phyloP scores from a whole-genome alignment of 768 basidiomycete species.

The Hydnum rufescens region DNA sequence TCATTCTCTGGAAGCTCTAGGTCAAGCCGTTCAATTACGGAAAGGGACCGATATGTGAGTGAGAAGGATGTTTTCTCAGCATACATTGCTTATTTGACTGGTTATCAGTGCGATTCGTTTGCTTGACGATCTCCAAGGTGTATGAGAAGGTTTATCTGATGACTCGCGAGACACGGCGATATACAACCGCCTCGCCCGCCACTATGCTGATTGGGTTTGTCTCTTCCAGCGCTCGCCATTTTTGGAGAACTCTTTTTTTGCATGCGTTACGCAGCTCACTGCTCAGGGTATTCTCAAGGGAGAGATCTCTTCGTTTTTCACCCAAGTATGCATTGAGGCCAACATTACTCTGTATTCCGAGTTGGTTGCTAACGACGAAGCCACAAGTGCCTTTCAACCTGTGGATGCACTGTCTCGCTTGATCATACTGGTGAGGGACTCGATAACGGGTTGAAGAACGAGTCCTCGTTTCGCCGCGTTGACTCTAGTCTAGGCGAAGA shows the following conservation, averaged over 20 bases:
- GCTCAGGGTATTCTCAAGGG: constrained; percentile 93
- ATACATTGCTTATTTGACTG: no score
- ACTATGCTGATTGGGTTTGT: constrained; percentile 56
- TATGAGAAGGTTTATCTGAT: constrained; percentile 30
- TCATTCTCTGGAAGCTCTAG: constrained; percentile 62
- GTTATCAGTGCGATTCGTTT: constrained; percentile 55
- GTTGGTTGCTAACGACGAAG: constrained; percentile 45
- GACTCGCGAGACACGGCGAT: constrained; percentile 12
- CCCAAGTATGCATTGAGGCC: constrained; percentile 89
- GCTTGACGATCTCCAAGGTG: constrained; percentile 63
- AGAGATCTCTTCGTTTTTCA: constrained; percentile 92
- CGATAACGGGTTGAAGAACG: no score
- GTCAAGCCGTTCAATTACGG: constrained; percentile 46
- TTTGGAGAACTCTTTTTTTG: constrained; percentile 87
- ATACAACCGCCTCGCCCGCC: constrained; percentile 19
- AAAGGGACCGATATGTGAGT: constrained; percentile 74
- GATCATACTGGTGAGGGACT: constrained; percentile 84
- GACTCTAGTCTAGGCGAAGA: no score
- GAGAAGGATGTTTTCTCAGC: constrained; percentile 11
- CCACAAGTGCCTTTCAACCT: constrained; percentile 64
- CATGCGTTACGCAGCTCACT: constrained; percentile 90
- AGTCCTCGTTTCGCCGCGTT: no score
- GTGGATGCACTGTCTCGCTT: constrained; percentile 89
- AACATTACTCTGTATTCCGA: constrained; percentile 75
- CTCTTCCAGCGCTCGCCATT: constrained; percentile 82